Percentiles rank a stretch among this genome's conserved stretches.
Evolutionary conservation across 1,284 basidiomycete species (phyloP).

Genomic region (Fistulina hepatica): DNA sequence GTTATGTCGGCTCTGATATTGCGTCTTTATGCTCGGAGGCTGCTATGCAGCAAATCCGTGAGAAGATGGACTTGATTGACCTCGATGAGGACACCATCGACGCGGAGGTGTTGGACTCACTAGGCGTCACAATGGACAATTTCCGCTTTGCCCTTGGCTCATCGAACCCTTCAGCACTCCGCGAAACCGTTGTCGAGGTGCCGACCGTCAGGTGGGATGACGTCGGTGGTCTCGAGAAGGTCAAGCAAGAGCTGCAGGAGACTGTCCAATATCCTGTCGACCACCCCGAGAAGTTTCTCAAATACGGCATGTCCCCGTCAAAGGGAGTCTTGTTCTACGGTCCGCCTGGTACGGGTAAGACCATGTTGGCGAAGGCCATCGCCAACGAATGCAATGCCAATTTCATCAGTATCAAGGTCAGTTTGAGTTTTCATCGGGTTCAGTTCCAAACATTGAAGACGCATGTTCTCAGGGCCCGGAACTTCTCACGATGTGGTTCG

Average conservation of each 20-base stretch:
- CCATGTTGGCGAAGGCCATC: constrained; percentile 91
- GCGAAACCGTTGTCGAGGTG: constrained; percentile 95
- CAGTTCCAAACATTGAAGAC: constrained; percentile 7
- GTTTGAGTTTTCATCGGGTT: constrained; percentile 9
- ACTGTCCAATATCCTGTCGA: constrained; percentile 99
- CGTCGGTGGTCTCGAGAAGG: constrained; percentile 98
- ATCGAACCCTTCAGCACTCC: constrained; percentile 93
- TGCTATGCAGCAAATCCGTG: constrained; percentile 97
- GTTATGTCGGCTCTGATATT: constrained; percentile 97
- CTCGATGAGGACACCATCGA: constrained; percentile 93
- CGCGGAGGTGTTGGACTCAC: constrained; percentile 91
- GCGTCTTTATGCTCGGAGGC: constrained; percentile 95
- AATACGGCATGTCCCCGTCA: constrained; percentile 98
- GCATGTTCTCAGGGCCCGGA: constrained; percentile 71
- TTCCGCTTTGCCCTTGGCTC: constrained; percentile 93
- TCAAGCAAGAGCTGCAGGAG: constrained; percentile 98
- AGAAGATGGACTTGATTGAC: constrained; percentile 96
- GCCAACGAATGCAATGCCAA: constrained; percentile 99
- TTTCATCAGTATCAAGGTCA: constrained; percentile 88
- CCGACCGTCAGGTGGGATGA: constrained; percentile 90
- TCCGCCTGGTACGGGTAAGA: constrained; percentile 96
- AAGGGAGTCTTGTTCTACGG: constrained; percentile 99
- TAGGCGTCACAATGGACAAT: constrained; percentile 97
- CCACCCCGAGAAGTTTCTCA: constrained; percentile 99
- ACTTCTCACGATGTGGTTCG: constrained; percentile 99